A percentile compares a stretch with the other conserved stretches of the same genome.
Conservation (phyloP, 495 filamentous ascomycete species). For the Venustampulla echinocandica region DNA sequence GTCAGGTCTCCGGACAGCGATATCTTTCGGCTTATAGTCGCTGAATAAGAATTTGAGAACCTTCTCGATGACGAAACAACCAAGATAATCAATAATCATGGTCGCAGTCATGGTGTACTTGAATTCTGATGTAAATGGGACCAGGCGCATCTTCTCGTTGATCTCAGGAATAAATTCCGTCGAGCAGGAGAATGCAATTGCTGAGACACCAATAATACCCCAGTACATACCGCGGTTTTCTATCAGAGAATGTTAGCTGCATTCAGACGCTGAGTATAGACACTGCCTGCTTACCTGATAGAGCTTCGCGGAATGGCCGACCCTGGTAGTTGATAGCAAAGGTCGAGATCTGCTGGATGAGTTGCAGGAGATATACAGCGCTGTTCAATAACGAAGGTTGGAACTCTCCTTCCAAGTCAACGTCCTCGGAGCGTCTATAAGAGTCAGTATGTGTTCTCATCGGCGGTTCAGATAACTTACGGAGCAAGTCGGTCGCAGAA, state of each 20-base stretch:
- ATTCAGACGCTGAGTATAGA: not conserved
- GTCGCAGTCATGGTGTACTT: slow-evolving; percentile 73
- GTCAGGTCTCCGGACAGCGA: slow-evolving; percentile 76
- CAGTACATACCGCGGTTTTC: slow-evolving; percentile 99
- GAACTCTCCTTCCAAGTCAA: slow-evolving; percentile 95
- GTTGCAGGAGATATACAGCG: slow-evolving; percentile 93
- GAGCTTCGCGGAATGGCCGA: slow-evolving; percentile 90
- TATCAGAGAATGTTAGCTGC: not conserved
- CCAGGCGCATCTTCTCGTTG: slow-evolving; percentile 86
- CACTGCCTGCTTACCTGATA: slow-evolving; percentile 38
- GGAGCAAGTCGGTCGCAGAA: slow-evolving; percentile 78
- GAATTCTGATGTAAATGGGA: slow-evolving; percentile 87
- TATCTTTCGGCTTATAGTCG: slow-evolving; percentile 90
- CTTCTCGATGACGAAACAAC: slow-evolving; percentile 84
- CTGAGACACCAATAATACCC: slow-evolving; percentile 81
- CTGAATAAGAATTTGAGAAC: slow-evolving; percentile 79
- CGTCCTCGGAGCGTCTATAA: slow-evolving; percentile 52
- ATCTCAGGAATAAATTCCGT: slow-evolving; percentile 94
- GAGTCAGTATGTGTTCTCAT: slow-evolving; percentile 24
- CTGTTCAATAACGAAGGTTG: slow-evolving; percentile 89
- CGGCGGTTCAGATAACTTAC: slow-evolving; percentile 40
- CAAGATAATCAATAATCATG: slow-evolving; percentile 85
- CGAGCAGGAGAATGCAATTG: slow-evolving; percentile 87
- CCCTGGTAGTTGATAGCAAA: slow-evolving; percentile 99
- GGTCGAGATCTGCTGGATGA: slow-evolving; percentile 98